Evolutionary conservation across 1,284 basidiomycete species (phyloP).

Genomic region (Apiotrichum gamsii): DNA sequence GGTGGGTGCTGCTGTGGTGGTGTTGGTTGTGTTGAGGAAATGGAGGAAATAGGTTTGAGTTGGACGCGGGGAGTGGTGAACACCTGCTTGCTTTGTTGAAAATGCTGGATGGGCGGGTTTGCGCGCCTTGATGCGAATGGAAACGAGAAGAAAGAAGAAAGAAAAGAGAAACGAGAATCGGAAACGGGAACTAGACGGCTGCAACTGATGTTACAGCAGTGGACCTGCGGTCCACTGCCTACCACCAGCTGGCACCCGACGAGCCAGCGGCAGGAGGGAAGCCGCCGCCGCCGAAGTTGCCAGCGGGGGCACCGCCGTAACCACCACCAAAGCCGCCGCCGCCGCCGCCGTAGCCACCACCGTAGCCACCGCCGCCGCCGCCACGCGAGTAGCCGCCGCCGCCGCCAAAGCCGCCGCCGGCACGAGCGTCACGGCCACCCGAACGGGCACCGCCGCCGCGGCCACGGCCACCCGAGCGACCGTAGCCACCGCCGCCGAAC

Average conservation of each 20-base stretch:
- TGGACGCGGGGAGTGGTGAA: slow-evolving; percentile 6
- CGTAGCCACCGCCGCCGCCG: slow-evolving; percentile 29
- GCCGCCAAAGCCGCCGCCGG: slow-evolving; percentile 50
- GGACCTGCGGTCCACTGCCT: too few relatives aligned
- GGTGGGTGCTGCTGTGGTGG: slow-evolving; percentile 8
- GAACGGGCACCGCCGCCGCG: slow-evolving; percentile 55
- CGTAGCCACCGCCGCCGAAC: slow-evolving; percentile 57
- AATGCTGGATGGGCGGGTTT: slow-evolving; percentile 17
- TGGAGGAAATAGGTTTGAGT: slow-evolving; percentile 7
- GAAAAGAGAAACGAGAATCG: not conserved
- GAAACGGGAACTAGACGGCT: not conserved
- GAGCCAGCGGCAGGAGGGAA: slow-evolving; percentile 42
- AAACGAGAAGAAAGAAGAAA: not conserved
- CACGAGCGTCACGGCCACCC: slow-evolving; percentile 52
- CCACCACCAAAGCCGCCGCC: slow-evolving; percentile 55
- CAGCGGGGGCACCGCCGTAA: slow-evolving; percentile 53
- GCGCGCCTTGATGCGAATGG: slow-evolving; percentile 1
- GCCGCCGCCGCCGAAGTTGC: slow-evolving; percentile 43
- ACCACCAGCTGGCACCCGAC: slow-evolving; percentile 47
- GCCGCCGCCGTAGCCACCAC: slow-evolving; percentile 48
- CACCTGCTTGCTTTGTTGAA: slow-evolving; percentile 13
- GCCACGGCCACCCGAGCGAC: slow-evolving; percentile 53
- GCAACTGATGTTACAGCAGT: too few relatives aligned
- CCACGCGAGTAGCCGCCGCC: slow-evolving; percentile 30
- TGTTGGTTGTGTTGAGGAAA: slow-evolving; percentile 6